Evolutionary conservation across 2,329 filamentous ascomycete species (phyloP).

Genomic region (Penicillium palitans): DNA sequence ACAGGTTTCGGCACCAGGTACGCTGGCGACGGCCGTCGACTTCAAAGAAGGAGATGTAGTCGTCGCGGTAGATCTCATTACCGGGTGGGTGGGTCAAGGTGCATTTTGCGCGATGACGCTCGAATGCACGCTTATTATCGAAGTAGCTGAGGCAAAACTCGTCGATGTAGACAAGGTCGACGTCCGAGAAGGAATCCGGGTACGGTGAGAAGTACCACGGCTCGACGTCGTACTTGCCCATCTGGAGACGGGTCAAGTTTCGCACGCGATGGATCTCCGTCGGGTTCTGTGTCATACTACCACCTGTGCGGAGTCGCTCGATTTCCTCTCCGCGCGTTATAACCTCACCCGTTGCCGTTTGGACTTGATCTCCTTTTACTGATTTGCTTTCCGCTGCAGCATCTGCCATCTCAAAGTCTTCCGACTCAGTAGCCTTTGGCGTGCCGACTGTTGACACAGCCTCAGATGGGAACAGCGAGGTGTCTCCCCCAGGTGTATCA

Average conservation of each 20-base stretch:
- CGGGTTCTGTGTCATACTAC: slow-evolving; percentile 98
- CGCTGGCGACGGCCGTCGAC: slow-evolving; percentile 96
- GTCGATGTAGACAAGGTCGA: slow-evolving; percentile 92
- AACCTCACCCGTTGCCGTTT: slow-evolving; percentile 33
- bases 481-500: slow-evolving; percentile 35
- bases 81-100: slow-evolving; percentile 88
- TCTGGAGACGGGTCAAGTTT: slow-evolving; percentile 91
- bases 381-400: slow-evolving; percentile 30
- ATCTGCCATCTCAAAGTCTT: slow-evolving; percentile 49
- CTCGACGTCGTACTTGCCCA: slow-evolving; percentile 87
- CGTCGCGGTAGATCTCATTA: slow-evolving; percentile 95
- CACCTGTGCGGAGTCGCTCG: slow-evolving; percentile 88
- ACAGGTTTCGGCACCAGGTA: slow-evolving; percentile 98
- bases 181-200: slow-evolving; percentile 81
- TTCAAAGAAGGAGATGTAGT: slow-evolving; percentile 91
- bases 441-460: slow-evolving; percentile 42
- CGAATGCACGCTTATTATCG: slow-evolving; percentile 77
- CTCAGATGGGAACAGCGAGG: slow-evolving; percentile 37
- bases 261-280: slow-evolving; percentile 94
- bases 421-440: slow-evolving; percentile 37
- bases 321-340: slow-evolving; percentile 82
- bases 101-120: slow-evolving; percentile 85
- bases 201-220: slow-evolving; percentile 99
- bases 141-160: slow-evolving; percentile 96
- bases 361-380: slow-evolving; percentile 41